Evolutionary conservation across 345 rosid genomes (phyloP), one percentile per base, ranked within the genome.

Genomic region (Acer negundo): DNA sequence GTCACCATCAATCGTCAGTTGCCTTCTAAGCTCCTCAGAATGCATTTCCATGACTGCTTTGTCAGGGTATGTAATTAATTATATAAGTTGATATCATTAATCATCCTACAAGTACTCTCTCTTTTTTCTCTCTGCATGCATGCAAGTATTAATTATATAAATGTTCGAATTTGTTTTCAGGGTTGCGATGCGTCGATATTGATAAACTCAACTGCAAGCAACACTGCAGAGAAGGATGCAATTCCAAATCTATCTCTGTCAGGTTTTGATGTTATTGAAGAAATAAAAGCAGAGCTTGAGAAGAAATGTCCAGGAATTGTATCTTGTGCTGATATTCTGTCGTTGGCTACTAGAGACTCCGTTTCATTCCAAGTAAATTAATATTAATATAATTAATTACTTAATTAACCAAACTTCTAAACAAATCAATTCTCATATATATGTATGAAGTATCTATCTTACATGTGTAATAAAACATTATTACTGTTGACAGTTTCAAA

Each of bases 161-260:
- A 35, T 35, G 0, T 35, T 35, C 38, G 38, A 35, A 35, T 35
- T 5, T 35, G 38, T 35, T 4, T 31, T 78, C 78, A 90, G 97
- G 97, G 97, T 22, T 92, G 97, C 75, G 97, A 92, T 40, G 94
- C 69, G 13, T 92, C 97, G 11, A 0, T 92, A n/a, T 72, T 92
- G 59, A 64, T 92, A 69, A 83, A 86, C 49, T 83, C 87, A 38
- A 81, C 89, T 0, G 10, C 76, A 2, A 80, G 65, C 59, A 86
- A 73, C 80, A 74, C 81, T 35, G 87, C 84, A 0, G 97, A 92
- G 79, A 90, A 84, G 72, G 81, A 80, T 42, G 80, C 97, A 0
- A 4, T 75, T 74, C 94, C 97, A 26, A 92, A 92, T 84, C 86
- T 63, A 44, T 74, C 78, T 4, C 75, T 92, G 38, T 6, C 68